These are phyloP conservation scores for Cystobasidium tubakii DNA, from an alignment of 768 basidiomycete genomes.

Conservation along the genomic window DNA sequence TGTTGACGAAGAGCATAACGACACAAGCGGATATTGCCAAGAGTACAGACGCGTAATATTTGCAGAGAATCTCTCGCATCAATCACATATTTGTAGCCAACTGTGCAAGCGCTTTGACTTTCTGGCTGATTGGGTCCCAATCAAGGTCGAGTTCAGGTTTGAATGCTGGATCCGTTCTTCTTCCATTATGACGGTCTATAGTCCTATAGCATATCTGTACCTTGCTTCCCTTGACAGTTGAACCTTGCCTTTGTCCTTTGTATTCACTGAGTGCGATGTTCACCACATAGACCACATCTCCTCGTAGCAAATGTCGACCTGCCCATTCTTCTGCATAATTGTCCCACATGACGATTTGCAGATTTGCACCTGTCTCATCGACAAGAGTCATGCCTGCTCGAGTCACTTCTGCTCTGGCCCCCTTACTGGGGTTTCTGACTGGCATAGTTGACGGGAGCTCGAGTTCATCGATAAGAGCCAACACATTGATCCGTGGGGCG, in stretches of 20 bases:
- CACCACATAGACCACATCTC: slow-evolving; percentile 31
- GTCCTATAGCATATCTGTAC: slow-evolving; percentile 34
- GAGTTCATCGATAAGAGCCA: slow-evolving; percentile 14
- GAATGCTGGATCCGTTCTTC: slow-evolving; percentile 3
- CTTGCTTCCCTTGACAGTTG: slow-evolving; percentile 16
- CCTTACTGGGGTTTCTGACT: slow-evolving; percentile 2
- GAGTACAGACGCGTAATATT: background rate
- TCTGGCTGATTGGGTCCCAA: slow-evolving; percentile 26
- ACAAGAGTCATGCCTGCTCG: slow-evolving; percentile 15
- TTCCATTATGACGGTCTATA: background rate
- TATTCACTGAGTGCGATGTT: slow-evolving; percentile 30
- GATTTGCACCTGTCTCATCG: slow-evolving; percentile 22
- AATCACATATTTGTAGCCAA: background rate
- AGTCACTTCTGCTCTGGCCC: slow-evolving; percentile 8
- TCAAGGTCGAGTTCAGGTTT: slow-evolving; percentile 21
- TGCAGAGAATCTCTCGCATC: background rate
- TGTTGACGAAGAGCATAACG: slow-evolving; percentile 3
- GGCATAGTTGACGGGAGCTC: slow-evolving; percentile 26
- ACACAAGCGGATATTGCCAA: slow-evolving; percentile 6
- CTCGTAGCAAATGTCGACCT: background rate
- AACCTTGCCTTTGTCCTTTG: slow-evolving; percentile 18
- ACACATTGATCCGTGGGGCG: background rate
- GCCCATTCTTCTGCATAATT: slow-evolving; percentile 27
- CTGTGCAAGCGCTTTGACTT: slow-evolving; percentile 22
- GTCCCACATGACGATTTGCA: slow-evolving; percentile 31